Evolutionary conservation across 495 filamentous ascomycete species (phyloP), one percentile per base, ranked within the genome.

Genomic region (Clavariopsis aquatica): DNA sequence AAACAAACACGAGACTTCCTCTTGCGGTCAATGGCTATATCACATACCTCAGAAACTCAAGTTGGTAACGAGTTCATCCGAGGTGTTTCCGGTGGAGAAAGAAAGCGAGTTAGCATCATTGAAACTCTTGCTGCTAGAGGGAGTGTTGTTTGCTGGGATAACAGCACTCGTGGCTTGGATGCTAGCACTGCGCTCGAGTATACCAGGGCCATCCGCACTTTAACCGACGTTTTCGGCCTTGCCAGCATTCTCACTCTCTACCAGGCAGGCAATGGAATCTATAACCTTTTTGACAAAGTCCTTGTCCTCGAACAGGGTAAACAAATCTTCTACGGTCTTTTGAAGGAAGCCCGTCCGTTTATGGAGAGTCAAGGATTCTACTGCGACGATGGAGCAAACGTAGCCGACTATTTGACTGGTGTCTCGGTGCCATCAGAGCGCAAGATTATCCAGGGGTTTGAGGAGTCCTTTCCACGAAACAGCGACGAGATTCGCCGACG

Each of bases 201-300:
- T 66, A 86, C 87, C 23, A 86, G 84, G 58, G 87, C 86, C 0
- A 74, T 93, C 27, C 83, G 90, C 15, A 86, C 89, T 65, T 89
- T 93, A 83, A 93, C 91, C 24, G 89, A 91, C 62, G 83, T 92
- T 57, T 87, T 81, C 68, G 82, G 89, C 68, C 83, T 85, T 9
- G 92, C 90, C 6, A 92, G 89, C 0, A 78, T 95, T 28, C 89
- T 90, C 20, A 92, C 90, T 0, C 78, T 94, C 0, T 94, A 94
- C 76, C 90, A 94, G 71, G 89, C 89, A 2, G 88, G 90, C 52
- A 85, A 94, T 71, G 87, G 83, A 34, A 92, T 92, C 68, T 93
- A 90, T 72, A 82, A 92, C 66, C 77, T 89, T 3, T 89, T 93
- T 84, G 87, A 90, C 72, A 89, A 89, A 71, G 87, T 90, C 0